phyloP scores from a whole-genome alignment of 2,329 filamentous ascomycete genomes.

The Bipolaris victoriae region DNA sequence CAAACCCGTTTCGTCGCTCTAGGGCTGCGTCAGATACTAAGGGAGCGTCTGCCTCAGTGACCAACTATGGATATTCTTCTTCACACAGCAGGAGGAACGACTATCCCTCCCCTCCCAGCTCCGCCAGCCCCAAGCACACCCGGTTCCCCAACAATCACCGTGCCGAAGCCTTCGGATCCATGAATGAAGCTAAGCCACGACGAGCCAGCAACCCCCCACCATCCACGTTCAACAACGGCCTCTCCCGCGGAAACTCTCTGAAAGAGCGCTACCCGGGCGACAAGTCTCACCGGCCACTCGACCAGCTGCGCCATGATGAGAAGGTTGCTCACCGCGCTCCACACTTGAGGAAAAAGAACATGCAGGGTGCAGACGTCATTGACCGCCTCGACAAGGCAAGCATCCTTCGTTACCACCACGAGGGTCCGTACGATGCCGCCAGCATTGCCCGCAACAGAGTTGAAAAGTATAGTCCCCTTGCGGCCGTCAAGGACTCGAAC shows the following conservation, averaged over 20 bases:
- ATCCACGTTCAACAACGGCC: conserved; percentile 27
- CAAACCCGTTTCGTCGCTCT: conserved; percentile 54
- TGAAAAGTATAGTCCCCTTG: conserved; percentile 70
- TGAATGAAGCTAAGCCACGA: conserved; percentile 39
- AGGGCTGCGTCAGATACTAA: conserved; percentile 40
- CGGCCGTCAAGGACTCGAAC: conserved; percentile 75
- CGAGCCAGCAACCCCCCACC: conserved; percentile 42
- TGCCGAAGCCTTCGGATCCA: conserved; percentile 39
- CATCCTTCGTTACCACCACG: conserved; percentile 80
- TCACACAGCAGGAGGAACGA: conserved; percentile 38
- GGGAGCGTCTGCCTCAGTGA: conserved; percentile 26
- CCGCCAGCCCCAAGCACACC: conserved; percentile 59
- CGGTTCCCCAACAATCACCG: conserved; percentile 44
- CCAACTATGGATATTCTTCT: conserved; percentile 24
- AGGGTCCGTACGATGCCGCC: conserved; percentile 87
- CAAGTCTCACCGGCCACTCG: conserved; percentile 69
- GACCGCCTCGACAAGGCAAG: conserved; percentile 74
- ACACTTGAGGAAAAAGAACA: conserved; percentile 69
- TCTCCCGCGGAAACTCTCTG: conserved; percentile 58
- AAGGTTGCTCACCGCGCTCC: conserved; percentile 70
- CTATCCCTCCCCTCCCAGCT: conserved; percentile 61
- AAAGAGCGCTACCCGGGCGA: conserved; percentile 68
- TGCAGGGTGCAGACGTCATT: conserved; percentile 76
- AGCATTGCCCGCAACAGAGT: conserved; percentile 74
- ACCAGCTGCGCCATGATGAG: conserved; percentile 67